phyloP scores from a whole-genome alignment of 139 green algal species.

The Chlamydomonas incerta region DNA sequence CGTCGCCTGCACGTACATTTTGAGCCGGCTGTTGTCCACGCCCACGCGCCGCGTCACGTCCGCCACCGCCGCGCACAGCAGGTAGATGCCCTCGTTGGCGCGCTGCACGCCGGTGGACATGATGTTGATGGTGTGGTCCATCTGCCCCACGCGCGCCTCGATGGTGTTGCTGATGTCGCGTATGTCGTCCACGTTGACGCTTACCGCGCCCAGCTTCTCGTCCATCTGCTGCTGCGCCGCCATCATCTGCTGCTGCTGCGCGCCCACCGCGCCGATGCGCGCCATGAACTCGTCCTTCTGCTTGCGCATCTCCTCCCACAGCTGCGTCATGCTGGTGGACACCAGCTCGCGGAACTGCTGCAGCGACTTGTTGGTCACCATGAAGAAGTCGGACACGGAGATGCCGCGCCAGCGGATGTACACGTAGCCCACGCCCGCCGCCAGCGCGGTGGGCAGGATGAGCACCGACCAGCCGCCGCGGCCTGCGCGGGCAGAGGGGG shows the following conservation, averaged over 20 bases:
- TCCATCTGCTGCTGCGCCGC: constrained; percentile 49
- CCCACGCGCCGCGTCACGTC: constrained; percentile 58
- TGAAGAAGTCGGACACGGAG: constrained; percentile 48
- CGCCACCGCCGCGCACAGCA: constrained; percentile 48
- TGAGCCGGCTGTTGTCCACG: constrained; percentile 56
- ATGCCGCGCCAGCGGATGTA: constrained; percentile 44
- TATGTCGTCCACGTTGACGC: constrained; percentile 33
- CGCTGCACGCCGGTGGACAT: constrained; percentile 41
- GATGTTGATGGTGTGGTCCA: constrained; percentile 51
- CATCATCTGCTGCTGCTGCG: constrained; percentile 54
- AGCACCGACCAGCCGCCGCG: constrained; percentile 32
- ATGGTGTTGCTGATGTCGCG: constrained; percentile 49
- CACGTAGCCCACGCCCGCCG: constrained; percentile 25
- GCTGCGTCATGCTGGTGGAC: constrained; percentile 41
- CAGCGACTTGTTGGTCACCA: constrained; percentile 45
- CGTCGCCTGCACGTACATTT: constrained; percentile 27
- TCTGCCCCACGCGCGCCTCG: constrained; percentile 41
- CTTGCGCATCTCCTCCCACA: constrained; percentile 58
- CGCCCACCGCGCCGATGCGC: constrained; percentile 28
- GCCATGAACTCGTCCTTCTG: constrained; percentile 59
- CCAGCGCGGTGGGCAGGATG: constrained; percentile 20
- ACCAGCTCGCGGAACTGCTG: constrained; percentile 39
- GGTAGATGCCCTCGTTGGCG: constrained; percentile 57
- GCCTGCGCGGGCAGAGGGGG: background rate
- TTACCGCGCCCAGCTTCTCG: constrained; percentile 23